Conservation (phyloP, 805 yeast species). For the Candida boleticola region DNA sequence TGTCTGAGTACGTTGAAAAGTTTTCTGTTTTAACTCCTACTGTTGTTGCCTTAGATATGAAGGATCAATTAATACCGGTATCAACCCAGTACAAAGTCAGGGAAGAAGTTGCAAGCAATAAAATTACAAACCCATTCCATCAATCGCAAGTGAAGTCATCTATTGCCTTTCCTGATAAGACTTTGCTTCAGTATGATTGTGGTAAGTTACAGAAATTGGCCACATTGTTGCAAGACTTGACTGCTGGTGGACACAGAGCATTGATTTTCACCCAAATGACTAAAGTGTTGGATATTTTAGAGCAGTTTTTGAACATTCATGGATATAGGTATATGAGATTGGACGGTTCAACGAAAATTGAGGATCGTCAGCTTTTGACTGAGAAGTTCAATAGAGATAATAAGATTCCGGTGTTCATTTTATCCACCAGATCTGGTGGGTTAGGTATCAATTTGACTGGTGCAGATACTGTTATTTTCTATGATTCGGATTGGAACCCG, state of each 20-base stretch:
- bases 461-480: slow-evolving; percentile 97
- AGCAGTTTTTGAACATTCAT: slow-evolving; percentile 88
- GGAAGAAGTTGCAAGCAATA: slow-evolving; percentile 26
- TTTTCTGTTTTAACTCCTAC: slow-evolving; percentile 87
- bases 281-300: slow-evolving; percentile 87
- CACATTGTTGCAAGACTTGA: slow-evolving; percentile 66
- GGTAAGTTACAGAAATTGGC: slow-evolving; percentile 93
- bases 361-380: slow-evolving; percentile 91
- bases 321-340: slow-evolving; percentile 93
- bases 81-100: slow-evolving; percentile 31
- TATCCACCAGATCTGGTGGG: slow-evolving; percentile 97
- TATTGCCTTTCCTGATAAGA: slow-evolving; percentile 95
- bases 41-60: slow-evolving; percentile 74
- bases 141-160: slow-evolving; percentile 81
- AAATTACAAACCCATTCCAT: slow-evolving; percentile 63
- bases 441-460: slow-evolving; percentile 96
- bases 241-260: slow-evolving; percentile 88
- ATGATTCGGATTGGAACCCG: slow-evolving; percentile 99
- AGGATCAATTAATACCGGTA: slow-evolving; percentile 47
- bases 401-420: slow-evolving; percentile 82
- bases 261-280: slow-evolving; percentile 98
- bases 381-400: slow-evolving; percentile 89
- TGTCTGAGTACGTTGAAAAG: slow-evolving; percentile 59
- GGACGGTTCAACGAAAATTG: slow-evolving; percentile 97
- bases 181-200: slow-evolving; percentile 89